Base-by-base conservation (phyloP, 768 basidiomycete species). In the Paxillus rubicundulus region DNA sequence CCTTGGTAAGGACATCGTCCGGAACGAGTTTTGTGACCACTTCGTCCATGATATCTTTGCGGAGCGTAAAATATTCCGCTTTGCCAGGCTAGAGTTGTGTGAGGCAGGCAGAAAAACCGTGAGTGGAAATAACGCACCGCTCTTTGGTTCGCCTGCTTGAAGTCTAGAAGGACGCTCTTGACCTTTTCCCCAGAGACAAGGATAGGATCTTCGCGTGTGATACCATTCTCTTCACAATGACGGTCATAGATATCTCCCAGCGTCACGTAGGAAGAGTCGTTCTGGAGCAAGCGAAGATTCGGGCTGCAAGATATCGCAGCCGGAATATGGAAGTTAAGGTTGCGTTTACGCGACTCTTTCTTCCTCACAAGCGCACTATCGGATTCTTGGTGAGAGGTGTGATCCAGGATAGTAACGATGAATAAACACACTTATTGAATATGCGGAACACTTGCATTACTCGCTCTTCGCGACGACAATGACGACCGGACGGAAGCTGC, bases 161-260 rank as follows among this genome's bases (percentile, higher is more conserved):
- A 71, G 38, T 87, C 85, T 5, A 77, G 74, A 51, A 90, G 63
- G 9, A 87, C 81, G 44, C 80, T 79, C 61, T 84, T 86, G 56
- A 90, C 78, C 62, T 95, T 92, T 67, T 98, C 93, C 17, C 87
- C 90, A 14, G 87, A 85, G 41, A 85, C 82, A 34, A 98, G 75
- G 38, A 93, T 83, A 0, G 95, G 91, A 52, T 97, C 92, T 70
- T 98, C 97, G 57, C 88, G 80, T 2, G 82, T 79, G 56, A 96
- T 82, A 13, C 89, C 85, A 32, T 70, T 75, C 51, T 82, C 78
- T 53, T 86, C 79, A 66, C 92, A 95, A 66, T 91, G 87, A 17
- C 87, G 82, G 65, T 99, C 97, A 66, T 91, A 97, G 48, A 99
- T 88, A 58, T 99, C 97, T 37, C 90, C 90, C 34, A 99, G 74